Evolutionary conservation across 345 rosid species (phyloP), one percentile per base, ranked within the genome.

Genomic region (Acer saccharum): DNA sequence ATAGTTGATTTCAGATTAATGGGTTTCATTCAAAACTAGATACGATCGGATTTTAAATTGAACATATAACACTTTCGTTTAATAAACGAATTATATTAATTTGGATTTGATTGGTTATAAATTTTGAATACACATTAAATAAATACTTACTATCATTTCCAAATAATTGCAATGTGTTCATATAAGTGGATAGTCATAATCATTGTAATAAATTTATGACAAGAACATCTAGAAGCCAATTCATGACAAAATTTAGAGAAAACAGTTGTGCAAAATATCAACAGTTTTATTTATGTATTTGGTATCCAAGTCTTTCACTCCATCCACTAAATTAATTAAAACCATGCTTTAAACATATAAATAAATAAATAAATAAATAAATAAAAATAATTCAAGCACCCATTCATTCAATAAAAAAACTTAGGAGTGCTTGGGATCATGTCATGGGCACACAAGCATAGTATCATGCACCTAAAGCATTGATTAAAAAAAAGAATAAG

Each of bases 361-460:
- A 35, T 13, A 46, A 10, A 35, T 18, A 41, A 3, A 35, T 18
- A 41, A 3, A 29, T 29, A 29, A 29, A 29, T 35, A 35, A 3
- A 32, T 32, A 32, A 17, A n/a, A 72, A 61, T 66, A 10, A 11
- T 50, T 32, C 10, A 65, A 64, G 61, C 66, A 68, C 68, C 66
- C 10, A 77, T 74, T 55, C 3, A 32, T 23, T 63, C 23, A 27
- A 27, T 9, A 9, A 73, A 69, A 6, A 50, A 20, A 13, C 10
- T 39, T 14, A 17, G 5, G 48, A 29, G 69, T 70, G 84, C 76
- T 78, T 58, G 79, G 77, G 77, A 85, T 77, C 72, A 75, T 80
- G 80, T 78, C 87, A 76, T 44, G 12, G 67, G 54, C 52, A 71
- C 81, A 72, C 72, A 58, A 35, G 32, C 62, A 78, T 10, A 74